These are phyloP conservation scores for Scolecobasidium constrictum DNA, from an alignment of 2,329 filamentous ascomycete species.

Conservation along the genomic window DNA sequence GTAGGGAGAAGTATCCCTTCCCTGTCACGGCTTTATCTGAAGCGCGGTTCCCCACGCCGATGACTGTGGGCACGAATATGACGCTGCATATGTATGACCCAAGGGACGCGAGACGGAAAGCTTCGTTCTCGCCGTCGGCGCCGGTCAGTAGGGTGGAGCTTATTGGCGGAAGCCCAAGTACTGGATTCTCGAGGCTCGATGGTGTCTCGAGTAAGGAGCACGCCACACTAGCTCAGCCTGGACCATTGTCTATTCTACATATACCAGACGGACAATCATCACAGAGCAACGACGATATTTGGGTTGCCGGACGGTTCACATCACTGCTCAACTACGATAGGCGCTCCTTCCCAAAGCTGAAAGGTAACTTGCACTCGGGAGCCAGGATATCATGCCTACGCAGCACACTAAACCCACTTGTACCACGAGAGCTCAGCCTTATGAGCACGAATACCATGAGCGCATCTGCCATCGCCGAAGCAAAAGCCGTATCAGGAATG, in stretches of 20 bases:
- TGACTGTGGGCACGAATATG: conserved; percentile 75
- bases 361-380: conserved; percentile 73
- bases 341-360: conserved; percentile 68
- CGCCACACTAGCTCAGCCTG: conserved; percentile 66
- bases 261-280: conserved; percentile 48
- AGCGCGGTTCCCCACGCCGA: conserved; percentile 51
- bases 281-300: conserved; percentile 57
- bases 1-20: conserved; percentile 64
- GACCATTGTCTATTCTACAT: conserved; percentile 74
- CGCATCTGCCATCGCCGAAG: conserved; percentile 40
- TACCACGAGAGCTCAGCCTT: conserved; percentile 50
- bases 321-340: conserved; percentile 84
- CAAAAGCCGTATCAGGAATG: conserved; percentile 45
- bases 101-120: conserved; percentile 33
- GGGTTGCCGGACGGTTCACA: conserved; percentile 79
- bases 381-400: conserved; percentile 65
- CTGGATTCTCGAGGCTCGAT: not conserved
- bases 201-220: conserved; percentile 31
- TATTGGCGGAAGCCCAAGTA: not conserved
- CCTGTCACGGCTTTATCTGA: conserved; percentile 75
- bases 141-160: conserved; percentile 2
- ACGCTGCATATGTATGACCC: conserved; percentile 78
- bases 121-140: conserved; percentile 18
- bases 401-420: conserved; percentile 57
- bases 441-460: conserved; percentile 45